Conservation (phyloP, 306 rosid genomes). For the Nissolia schottii region DNA sequence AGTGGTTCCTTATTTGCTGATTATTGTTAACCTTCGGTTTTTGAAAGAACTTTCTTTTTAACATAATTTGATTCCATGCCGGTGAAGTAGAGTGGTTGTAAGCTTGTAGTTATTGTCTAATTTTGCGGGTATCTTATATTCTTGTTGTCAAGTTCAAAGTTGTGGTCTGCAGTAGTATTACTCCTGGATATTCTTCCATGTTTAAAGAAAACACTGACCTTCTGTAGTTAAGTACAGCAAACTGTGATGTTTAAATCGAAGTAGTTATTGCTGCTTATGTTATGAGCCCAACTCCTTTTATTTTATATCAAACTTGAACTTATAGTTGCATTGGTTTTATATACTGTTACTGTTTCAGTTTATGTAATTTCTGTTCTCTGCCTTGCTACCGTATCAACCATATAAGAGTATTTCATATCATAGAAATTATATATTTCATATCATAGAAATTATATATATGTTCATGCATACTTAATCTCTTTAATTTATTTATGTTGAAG, state of each 20-base stretch:
- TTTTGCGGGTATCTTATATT: background rate
- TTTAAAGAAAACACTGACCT: background rate
- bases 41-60: background rate
- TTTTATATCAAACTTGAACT: too few species aligned
- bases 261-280: background rate
- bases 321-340: too few species aligned
- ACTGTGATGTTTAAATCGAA: background rate
- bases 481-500: background rate
- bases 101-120: background rate
- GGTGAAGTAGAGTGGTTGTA: background rate
- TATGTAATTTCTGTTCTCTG: too few species aligned
- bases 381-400: too few species aligned
- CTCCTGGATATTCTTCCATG: background rate
- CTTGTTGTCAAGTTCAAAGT: background rate
- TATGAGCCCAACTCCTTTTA: too few species aligned
- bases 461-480: background rate
- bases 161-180: background rate
- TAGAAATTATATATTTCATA: background rate
- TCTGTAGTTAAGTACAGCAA: background rate
- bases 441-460: background rate
- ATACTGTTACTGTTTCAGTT: too few species aligned
- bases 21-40: background rate
- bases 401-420: too few species aligned
- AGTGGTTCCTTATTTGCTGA: background rate
- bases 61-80: background rate